Evolutionary conservation across 1,284 basidiomycete species (phyloP), one percentile per base, ranked within the genome.

Genomic region (Moesziomyces sp.): DNA sequence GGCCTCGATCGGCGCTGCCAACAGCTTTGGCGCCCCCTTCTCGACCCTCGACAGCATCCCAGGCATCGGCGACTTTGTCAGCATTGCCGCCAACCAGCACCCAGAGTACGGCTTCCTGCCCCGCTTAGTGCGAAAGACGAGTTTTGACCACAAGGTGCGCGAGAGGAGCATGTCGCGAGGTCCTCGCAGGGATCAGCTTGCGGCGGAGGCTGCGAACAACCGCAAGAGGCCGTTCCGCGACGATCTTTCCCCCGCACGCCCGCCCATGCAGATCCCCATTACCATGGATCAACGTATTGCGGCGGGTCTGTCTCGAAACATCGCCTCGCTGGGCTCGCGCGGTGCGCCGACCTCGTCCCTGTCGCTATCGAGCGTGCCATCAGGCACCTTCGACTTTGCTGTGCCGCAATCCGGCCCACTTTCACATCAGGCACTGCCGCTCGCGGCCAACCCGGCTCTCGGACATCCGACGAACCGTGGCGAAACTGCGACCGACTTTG

Each of bases 71-170:
- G 81, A 83, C 59, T 83, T 76, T 57, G 70, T 78, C 46, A 73
- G 77, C 7, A 78, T 81, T 47, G 63, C 79, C 21, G 78, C 77
- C 34, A 83, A 83, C 62, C 80, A 82, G 49, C 80, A 83, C 58
- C 81, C 82, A 7, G 80, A 83, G 43, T 83, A 83, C 57, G 82
- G 82, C 30, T 83, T 83, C 68, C 48, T 83, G 40, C 82, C 82
- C 2, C 74, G 82, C 13, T 54, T 83, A 38, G 82, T 83, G 19
- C 78, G 82, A 30, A 83, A 83, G 74, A 83, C 82, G 5, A 82
- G 80, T 49, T 83, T 83, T 59, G 82, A 83, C 53, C 82, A 83
- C 73, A 83, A 82, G 49, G 82, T 83, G 26, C 71, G 67, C 45
- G 80, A 81, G 34, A 75, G 80, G 35, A 82, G 80, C 63, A 65